phyloP scores from a whole-genome alignment of 306 rosid genomes.

The Corylus avellana region DNA sequence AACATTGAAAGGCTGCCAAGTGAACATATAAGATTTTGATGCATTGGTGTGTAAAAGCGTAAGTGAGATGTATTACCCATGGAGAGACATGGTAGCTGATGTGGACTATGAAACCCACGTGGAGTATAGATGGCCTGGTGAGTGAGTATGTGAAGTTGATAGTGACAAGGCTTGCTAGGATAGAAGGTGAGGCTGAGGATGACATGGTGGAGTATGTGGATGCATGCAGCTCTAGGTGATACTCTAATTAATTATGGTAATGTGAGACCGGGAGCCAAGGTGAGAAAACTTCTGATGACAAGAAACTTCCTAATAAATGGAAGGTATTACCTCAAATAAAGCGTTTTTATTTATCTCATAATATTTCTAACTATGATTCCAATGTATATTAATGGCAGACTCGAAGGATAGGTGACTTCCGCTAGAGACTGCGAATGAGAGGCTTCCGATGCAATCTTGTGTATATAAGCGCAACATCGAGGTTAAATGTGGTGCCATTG shows the following conservation, averaged over 20 bases:
- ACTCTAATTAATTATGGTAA: constrained; percentile 34
- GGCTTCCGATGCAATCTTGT: constrained; percentile 79
- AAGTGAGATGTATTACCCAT: constrained; percentile 78
- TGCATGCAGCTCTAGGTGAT: constrained; percentile 60
- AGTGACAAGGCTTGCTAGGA: constrained; percentile 59
- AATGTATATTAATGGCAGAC: constrained; percentile 38
- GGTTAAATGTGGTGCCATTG: constrained; percentile 69
- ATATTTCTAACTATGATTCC: constrained; percentile 17
- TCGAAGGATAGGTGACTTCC: constrained; percentile 50
- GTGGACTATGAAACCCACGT: constrained; percentile 70
- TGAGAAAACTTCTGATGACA: constrained; percentile 27
- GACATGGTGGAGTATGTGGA: constrained; percentile 48
- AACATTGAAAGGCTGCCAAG: constrained; percentile 48
- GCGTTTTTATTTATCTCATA: background rate
- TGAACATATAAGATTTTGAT: constrained; percentile 64
- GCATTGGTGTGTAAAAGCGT: constrained; percentile 73
- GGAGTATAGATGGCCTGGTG: constrained; percentile 75
- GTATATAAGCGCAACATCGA: constrained; percentile 56
- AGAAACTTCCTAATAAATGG: constrained; percentile 9
- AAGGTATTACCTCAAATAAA: background rate
- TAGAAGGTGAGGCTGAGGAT: constrained; percentile 53
- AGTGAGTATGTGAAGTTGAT: constrained; percentile 53
- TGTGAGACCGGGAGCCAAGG: constrained; percentile 51
- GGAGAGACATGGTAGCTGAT: constrained; percentile 66
- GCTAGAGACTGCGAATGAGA: constrained; percentile 75